These are phyloP conservation scores for Anastatica hierochuntica DNA, from an alignment of 345 rosid genomes.

Conservation along the genomic window DNA sequence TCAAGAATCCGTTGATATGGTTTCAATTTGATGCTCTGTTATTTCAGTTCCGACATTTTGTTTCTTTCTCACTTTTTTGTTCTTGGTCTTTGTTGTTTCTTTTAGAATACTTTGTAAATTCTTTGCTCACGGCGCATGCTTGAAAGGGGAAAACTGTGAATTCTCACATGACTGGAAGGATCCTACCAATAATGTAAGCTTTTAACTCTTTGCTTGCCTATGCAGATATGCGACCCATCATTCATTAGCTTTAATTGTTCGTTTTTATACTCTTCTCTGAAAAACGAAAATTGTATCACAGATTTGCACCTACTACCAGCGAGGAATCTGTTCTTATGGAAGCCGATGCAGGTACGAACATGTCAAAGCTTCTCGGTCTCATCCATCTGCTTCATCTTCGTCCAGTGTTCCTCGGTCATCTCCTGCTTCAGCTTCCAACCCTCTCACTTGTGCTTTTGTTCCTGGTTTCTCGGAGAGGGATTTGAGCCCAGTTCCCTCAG, in stretches of 20 bases:
- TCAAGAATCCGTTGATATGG: not conserved
- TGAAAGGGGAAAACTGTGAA: conserved; percentile 91
- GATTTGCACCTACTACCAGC: conserved; percentile 89
- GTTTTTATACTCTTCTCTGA: not conserved
- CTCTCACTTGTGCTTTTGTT: conserved; percentile 25
- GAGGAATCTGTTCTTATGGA: conserved; percentile 75
- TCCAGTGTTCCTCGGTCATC: conserved; percentile 28
- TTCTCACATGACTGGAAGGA: conserved; percentile 87
- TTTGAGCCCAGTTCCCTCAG: conserved; percentile 14
- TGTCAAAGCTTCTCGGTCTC: conserved; percentile 42
- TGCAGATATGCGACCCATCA: not conserved
- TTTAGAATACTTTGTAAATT: conserved; percentile 68
- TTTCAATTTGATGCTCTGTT: not conserved
- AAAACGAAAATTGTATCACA: conserved; percentile 13
- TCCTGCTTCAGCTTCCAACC: conserved; percentile 20
- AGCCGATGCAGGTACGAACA: conserved; percentile 82
- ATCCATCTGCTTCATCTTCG: conserved; percentile 48
- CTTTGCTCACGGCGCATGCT: conserved; percentile 87
- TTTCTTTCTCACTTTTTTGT: too few relatives aligned
- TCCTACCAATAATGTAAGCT: conserved; percentile 59
- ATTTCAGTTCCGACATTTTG: too few relatives aligned
- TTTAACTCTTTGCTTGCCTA: not conserved
- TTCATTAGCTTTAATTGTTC: too few relatives aligned
- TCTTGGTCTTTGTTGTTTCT: not conserved
- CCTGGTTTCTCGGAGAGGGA: conserved; percentile 32